A percentile compares a stretch with the other conserved stretches of the same genome.
These are phyloP conservation scores for Bipolaris cookei DNA, from an alignment of 2,329 filamentous ascomycete species.

Conservation along the genomic window DNA sequence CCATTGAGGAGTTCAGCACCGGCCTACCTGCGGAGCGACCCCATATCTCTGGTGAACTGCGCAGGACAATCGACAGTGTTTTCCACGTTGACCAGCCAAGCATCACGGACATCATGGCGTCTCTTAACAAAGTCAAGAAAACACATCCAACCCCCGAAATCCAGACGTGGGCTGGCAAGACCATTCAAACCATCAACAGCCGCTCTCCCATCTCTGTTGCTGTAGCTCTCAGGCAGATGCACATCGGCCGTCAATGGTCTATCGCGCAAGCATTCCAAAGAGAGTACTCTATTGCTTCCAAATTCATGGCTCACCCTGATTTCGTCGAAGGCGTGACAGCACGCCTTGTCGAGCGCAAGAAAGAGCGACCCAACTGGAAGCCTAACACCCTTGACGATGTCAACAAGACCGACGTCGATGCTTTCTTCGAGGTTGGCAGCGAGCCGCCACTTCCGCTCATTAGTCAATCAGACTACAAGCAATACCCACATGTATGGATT, in stretches of 20 bases:
- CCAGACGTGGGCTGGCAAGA: slow-evolving; percentile 78
- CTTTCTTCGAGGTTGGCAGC: slow-evolving; percentile 65
- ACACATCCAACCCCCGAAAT: slow-evolving; percentile 48
- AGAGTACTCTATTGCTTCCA: slow-evolving; percentile 81
- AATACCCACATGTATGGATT: slow-evolving; percentile 75
- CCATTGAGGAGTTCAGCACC: slow-evolving; percentile 89
- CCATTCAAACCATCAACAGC: slow-evolving; percentile 73
- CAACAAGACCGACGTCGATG: slow-evolving; percentile 61
- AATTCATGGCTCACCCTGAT: slow-evolving; percentile 91
- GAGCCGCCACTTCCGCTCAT: slow-evolving; percentile 63
- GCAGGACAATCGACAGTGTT: slow-evolving; percentile 78
- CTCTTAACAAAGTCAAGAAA: slow-evolving; percentile 62
- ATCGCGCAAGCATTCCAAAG: slow-evolving; percentile 84
- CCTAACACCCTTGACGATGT: slow-evolving; percentile 76
- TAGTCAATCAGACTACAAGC: slow-evolving; percentile 65
- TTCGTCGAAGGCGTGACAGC: slow-evolving; percentile 92
- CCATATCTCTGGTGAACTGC: slow-evolving; percentile 69
- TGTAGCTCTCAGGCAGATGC: slow-evolving; percentile 84
- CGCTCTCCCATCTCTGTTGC: slow-evolving; percentile 87
- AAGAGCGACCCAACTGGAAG: slow-evolving; percentile 73
- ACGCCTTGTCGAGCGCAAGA: slow-evolving; percentile 73
- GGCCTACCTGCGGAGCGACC: slow-evolving; percentile 70
- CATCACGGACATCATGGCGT: slow-evolving; percentile 72
- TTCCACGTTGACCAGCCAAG: slow-evolving; percentile 61
- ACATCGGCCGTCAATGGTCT: slow-evolving; percentile 74